Conservation (phyloP, 2,329 filamentous ascomycete species). For the Daldinia sp. region DNA sequence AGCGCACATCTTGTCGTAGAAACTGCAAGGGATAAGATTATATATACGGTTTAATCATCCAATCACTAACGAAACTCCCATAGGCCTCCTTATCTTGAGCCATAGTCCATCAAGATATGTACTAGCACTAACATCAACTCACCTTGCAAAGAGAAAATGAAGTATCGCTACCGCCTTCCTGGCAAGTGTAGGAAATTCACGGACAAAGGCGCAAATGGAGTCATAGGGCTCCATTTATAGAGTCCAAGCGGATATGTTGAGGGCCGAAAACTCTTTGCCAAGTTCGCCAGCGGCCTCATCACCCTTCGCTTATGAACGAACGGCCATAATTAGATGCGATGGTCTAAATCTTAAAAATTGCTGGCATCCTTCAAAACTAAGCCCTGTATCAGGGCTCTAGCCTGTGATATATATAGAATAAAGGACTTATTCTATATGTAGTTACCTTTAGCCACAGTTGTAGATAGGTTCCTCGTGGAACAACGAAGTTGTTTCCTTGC, state of each 20-base stretch:
- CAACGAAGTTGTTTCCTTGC: no score
- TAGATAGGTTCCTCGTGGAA: no score
- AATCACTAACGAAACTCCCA: constrained; percentile 27
- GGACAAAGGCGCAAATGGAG: constrained; percentile 52
- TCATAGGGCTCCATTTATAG: constrained; percentile 55
- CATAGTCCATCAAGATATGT: constrained; percentile 35
- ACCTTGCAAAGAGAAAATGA: constrained; percentile 17
- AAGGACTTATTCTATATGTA: no score
- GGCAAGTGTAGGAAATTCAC: constrained; percentile 4
- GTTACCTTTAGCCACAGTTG: no score
- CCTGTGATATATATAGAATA: no score
- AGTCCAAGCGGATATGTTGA: constrained; percentile 53
- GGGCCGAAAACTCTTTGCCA: constrained; percentile 38
- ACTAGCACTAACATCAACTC: constrained; percentile 22
- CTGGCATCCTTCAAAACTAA: constrained; percentile 54
- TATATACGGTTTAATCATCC: constrained; percentile 1
- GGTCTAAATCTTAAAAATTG: constrained; percentile 51
- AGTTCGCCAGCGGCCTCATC: constrained; percentile 42
- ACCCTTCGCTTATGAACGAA: constrained; percentile 51
- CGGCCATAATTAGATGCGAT: constrained; percentile 53
- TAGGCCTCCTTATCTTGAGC: constrained; percentile 30
- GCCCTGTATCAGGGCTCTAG: constrained; percentile 49
- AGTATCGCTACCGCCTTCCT: constrained; percentile 5
- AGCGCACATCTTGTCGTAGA: background rate
- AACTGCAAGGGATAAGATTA: background rate